Conservation (phyloP, 371 early-diverging fungal genomes). For the Rhizomucor pusillus region DNA sequence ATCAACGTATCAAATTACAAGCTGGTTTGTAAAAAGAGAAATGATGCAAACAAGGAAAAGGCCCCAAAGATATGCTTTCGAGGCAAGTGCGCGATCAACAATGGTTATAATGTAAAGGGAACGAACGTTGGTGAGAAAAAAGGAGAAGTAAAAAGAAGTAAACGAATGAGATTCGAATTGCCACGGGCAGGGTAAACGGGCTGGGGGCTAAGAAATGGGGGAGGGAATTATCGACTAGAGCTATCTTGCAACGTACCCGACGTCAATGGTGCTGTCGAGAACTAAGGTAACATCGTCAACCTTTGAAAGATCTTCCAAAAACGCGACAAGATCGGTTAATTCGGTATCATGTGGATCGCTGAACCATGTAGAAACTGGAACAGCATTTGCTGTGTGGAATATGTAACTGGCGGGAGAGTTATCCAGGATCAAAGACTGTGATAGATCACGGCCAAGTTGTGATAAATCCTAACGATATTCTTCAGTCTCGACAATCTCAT, state of each 20-base stretch:
- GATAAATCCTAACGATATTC: slow-evolving; percentile 63
- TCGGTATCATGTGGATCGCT: slow-evolving; percentile 96
- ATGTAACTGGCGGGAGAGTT: slow-evolving; percentile 93
- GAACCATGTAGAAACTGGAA: slow-evolving; percentile 95
- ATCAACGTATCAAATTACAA: too few relatives aligned
- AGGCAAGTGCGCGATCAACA: too few relatives aligned
- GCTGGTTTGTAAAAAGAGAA: slow-evolving; percentile 2
- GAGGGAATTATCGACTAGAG: not conserved
- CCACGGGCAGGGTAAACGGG: too few relatives aligned
- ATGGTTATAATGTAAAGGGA: too few relatives aligned
- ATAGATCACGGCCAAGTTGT: slow-evolving; percentile 79
- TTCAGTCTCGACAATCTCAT: not conserved
- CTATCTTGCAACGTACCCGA: not conserved
- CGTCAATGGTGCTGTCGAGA: slow-evolving; percentile 48
- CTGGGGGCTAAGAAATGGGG: not conserved
- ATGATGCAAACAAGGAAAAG: slow-evolving; percentile 7
- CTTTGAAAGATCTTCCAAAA: slow-evolving; percentile 83
- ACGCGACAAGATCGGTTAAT: slow-evolving; percentile 89
- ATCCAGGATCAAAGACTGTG: slow-evolving; percentile 79
- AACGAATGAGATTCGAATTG: too few relatives aligned
- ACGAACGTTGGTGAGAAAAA: not conserved
- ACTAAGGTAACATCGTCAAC: slow-evolving; percentile 89
- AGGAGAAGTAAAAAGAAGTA: slow-evolving; percentile 2
- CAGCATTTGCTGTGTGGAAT: slow-evolving; percentile 93
- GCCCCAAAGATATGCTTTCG: too few relatives aligned